These are phyloP conservation scores for Acidomyces sp. DNA, from an alignment of 495 filamentous ascomycete species.

Conservation along the genomic window DNA sequence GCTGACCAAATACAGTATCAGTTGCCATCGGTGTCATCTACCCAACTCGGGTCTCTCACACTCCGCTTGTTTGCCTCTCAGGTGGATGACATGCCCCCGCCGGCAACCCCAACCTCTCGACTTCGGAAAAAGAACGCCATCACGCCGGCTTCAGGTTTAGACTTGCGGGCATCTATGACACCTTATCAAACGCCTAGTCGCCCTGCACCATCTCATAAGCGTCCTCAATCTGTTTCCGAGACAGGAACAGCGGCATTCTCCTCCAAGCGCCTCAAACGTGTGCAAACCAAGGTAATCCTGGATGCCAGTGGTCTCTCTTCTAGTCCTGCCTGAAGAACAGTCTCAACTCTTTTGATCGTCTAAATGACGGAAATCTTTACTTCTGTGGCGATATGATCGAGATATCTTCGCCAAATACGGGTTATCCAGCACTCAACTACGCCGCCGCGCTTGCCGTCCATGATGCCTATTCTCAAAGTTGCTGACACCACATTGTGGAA, in stretches of 20 bases:
- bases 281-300: slow-evolving; percentile 9
- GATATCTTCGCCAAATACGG: too few relatives aligned
- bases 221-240: background rate
- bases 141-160: slow-evolving; percentile 11
- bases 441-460: too few relatives aligned
- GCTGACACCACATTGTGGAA: too few relatives aligned
- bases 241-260: background rate
- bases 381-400: too few relatives aligned
- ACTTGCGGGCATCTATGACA: slow-evolving; percentile 3
- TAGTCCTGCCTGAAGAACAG: slow-evolving; percentile 8
- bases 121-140: background rate
- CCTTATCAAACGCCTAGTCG: slow-evolving; percentile 12
- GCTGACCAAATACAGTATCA: too few relatives aligned
- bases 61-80: slow-evolving; percentile 4
- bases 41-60: background rate
- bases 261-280: slow-evolving; percentile 1
- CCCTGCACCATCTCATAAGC: background rate
- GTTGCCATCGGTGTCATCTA: background rate
- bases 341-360: too few relatives aligned
- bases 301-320: slow-evolving; percentile 11
- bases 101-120: slow-evolving; percentile 8
- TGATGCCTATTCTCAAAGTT: too few relatives aligned
- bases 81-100: slow-evolving; percentile 12
- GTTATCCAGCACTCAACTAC: too few relatives aligned
- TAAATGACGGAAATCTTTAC: too few relatives aligned